These are phyloP conservation scores for Dendrostoma leiphaemia DNA, from an alignment of 2,329 filamentous ascomycete species.

Conservation along the genomic window DNA sequence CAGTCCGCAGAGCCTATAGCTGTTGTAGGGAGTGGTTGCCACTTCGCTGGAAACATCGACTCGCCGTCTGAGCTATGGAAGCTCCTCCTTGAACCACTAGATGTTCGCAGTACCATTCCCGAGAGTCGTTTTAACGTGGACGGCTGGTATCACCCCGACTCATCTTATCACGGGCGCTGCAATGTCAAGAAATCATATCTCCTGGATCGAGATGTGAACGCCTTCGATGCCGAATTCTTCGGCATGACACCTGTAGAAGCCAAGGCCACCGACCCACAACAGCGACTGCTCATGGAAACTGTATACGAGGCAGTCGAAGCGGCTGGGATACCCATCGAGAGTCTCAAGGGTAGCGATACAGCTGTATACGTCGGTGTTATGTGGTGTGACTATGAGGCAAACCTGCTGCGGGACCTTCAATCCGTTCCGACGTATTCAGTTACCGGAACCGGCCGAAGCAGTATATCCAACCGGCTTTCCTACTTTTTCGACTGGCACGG, in stretches of 20 bases:
- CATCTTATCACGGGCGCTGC: slow-evolving; percentile 23
- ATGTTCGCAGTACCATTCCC: slow-evolving; percentile 3
- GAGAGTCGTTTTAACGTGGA: slow-evolving; percentile 17
- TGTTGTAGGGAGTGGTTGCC: slow-evolving; percentile 7
- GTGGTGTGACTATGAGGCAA: slow-evolving; percentile 23
- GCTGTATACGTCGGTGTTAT: slow-evolving; percentile 23
- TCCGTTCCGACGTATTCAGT: no score
- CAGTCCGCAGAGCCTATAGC: slow-evolving; percentile 9
- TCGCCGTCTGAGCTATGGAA: slow-evolving; percentile 5
- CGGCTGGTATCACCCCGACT: slow-evolving; percentile 20
- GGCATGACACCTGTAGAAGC: slow-evolving; percentile 32
- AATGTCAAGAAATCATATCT: slow-evolving; percentile 25
- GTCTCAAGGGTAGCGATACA: slow-evolving; percentile 15
- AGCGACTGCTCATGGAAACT: slow-evolving; percentile 33
- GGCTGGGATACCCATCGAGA: slow-evolving; percentile 9
- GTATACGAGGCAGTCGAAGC: slow-evolving; percentile 35
- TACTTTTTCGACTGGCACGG: slow-evolving; percentile 39
- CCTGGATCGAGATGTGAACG: slow-evolving; percentile 19
- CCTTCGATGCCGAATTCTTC: slow-evolving; percentile 37
- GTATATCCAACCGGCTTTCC: slow-evolving; percentile 36
- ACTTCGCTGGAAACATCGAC: neutral
- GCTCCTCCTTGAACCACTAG: neutral
- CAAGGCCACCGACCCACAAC: slow-evolving; percentile 36
- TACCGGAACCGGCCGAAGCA: slow-evolving; percentile 24
- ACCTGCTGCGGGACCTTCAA: slow-evolving; percentile 4